phyloP scores from a whole-genome alignment of 257 asterid genomes.

The Striga asiatica region DNA sequence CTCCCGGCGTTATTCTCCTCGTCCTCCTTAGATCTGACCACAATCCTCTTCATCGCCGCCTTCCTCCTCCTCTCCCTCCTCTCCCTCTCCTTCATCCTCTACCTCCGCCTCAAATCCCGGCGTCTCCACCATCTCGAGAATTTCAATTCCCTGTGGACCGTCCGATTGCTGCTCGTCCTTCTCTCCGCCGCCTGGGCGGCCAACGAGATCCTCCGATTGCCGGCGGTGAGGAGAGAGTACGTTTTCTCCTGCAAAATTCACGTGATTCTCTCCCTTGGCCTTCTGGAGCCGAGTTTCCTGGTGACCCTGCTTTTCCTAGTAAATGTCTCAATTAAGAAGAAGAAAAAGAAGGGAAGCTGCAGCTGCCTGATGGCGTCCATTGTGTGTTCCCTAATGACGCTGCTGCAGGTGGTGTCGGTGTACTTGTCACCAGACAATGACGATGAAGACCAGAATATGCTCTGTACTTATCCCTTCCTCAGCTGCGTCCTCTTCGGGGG shows the following conservation, averaged over 20 bases:
- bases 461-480: constrained; percentile 62
- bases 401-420: constrained; percentile 36
- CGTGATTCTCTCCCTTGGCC: constrained; percentile 55
- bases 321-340: constrained; percentile 40
- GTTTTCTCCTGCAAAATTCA: constrained; percentile 44
- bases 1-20: constrained; percentile 9
- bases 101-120: constrained; percentile 38
- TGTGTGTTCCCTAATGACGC: constrained; percentile 28
- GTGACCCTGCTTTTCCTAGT: constrained; percentile 54
- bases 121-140: constrained; percentile 33
- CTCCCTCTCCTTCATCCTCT: constrained; percentile 31
- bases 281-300: constrained; percentile 60
- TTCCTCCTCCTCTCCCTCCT: constrained; percentile 40
- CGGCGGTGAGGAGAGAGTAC: constrained; percentile 23
- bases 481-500: constrained; percentile 42
- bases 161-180: constrained; percentile 44
- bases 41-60: constrained; percentile 23
- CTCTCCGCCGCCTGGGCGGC: constrained; percentile 39
- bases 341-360: constrained; percentile 24
- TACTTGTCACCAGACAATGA: constrained; percentile 36
- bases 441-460: constrained; percentile 21
- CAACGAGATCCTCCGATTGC: constrained; percentile 43
- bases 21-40: constrained; percentile 28
- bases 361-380: constrained; percentile 29
- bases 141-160: constrained; percentile 61